Percentiles rank a stretch among this genome's conserved stretches.
Conservation (phyloP, 139 green algal species). For the Diplosphaera chodatii region DNA sequence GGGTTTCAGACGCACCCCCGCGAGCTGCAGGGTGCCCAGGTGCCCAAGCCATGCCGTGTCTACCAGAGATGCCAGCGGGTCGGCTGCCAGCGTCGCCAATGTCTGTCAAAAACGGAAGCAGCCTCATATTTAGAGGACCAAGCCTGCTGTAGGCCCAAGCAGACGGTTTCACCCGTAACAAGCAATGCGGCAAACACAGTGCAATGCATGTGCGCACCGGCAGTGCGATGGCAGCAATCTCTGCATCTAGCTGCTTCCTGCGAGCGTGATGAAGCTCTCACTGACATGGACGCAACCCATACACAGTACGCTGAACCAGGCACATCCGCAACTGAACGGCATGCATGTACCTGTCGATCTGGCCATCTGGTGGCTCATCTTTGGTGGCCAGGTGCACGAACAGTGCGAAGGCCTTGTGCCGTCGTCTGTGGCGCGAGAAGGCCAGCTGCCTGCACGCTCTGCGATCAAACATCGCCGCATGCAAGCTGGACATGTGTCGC, state of each 20-base stretch:
- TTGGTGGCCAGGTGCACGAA: not conserved
- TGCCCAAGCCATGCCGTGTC: slow-evolving; percentile 64
- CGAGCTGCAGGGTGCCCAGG: slow-evolving; percentile 23
- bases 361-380: not conserved
- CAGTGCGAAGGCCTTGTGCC: not conserved
- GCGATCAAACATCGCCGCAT: not conserved
- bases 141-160: too few relatives aligned
- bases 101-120: too few relatives aligned
- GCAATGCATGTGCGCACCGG: slow-evolving; percentile 36
- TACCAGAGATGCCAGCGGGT: slow-evolving; percentile 65
- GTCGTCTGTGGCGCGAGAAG: not conserved
- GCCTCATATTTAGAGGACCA: too few relatives aligned
- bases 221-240: slow-evolving; percentile 52
- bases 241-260: slow-evolving; percentile 8
- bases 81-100: slow-evolving; percentile 50
- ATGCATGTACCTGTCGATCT: not conserved
- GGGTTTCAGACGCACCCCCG: slow-evolving; percentile 1
- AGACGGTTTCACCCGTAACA: too few relatives aligned
- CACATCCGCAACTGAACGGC: too few relatives aligned
- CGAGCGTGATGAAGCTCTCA: not conserved
- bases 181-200: not conserved
- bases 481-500: not conserved
- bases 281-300: too few relatives aligned
- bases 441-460: not conserved
- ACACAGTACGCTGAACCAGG: too few relatives aligned